phyloP scores from a whole-genome alignment of 1,139 yeast species.

The Debaryomyces subglobosus region DNA sequence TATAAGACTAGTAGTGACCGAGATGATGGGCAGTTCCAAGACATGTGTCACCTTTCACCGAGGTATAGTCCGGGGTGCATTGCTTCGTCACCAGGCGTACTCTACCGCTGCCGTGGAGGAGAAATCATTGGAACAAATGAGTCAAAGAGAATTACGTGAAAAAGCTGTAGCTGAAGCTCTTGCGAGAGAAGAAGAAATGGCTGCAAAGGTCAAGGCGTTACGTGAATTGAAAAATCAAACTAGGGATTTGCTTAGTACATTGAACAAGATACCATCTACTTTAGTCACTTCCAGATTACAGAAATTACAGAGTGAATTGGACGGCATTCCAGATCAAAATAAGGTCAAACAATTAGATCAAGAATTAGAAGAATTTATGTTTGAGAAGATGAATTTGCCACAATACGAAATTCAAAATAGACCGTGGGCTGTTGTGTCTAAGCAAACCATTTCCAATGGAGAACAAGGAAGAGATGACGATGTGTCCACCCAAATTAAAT shows the following conservation, averaged over 20 bases:
- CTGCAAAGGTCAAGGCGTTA: slow-evolving; percentile 38
- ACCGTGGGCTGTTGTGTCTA: slow-evolving; percentile 36
- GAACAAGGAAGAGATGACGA: slow-evolving; percentile 13
- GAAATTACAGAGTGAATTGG: slow-evolving; percentile 35
- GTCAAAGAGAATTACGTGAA: slow-evolving; percentile 42
- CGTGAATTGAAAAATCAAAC: slow-evolving; percentile 39
- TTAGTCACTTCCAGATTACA: slow-evolving; percentile 34
- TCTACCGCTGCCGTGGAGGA: slow-evolving; percentile 11
- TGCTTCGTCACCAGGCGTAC: slow-evolving; percentile 2
- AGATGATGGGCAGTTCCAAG: slow-evolving; percentile 4
- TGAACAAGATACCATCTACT: slow-evolving; percentile 40
- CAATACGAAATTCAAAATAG: slow-evolving; percentile 30
- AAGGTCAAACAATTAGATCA: slow-evolving; percentile 47
- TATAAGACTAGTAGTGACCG: neutral
- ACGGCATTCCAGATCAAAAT: slow-evolving; percentile 26
- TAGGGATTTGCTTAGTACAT: slow-evolving; percentile 30
- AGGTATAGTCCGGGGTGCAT: slow-evolving; percentile 1
- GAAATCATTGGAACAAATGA: slow-evolving; percentile 10
- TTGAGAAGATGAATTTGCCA: slow-evolving; percentile 39
- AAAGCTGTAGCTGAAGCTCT: slow-evolving; percentile 48
- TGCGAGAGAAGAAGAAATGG: slow-evolving; percentile 48
- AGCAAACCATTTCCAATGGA: neutral
- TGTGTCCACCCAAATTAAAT: slow-evolving; percentile 23
- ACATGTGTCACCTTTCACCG: neutral
- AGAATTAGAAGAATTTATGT: slow-evolving; percentile 45